These are phyloP conservation scores for Cystofilobasidium macerans DNA, from an alignment of 768 basidiomycete species.

Conservation along the genomic window DNA sequence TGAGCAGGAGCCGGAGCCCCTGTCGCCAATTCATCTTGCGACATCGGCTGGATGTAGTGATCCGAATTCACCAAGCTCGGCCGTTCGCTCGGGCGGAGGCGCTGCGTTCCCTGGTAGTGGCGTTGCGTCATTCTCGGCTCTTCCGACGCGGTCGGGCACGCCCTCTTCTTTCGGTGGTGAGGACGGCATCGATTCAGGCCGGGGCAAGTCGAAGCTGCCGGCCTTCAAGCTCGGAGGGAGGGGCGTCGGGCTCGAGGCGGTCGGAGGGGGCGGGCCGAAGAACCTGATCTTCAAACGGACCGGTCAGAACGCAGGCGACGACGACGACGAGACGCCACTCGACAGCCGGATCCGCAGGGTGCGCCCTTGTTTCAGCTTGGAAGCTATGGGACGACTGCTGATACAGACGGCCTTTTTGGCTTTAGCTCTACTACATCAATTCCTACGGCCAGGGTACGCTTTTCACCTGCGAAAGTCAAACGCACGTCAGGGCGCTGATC, in stretches of 20 bases:
- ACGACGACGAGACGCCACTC: conserved; percentile 16
- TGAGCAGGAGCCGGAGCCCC: background rate
- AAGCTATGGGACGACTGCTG: background rate
- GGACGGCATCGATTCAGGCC: conserved; percentile 43
- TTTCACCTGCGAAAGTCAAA: background rate
- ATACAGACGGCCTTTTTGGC: background rate
- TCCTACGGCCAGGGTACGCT: conserved; percentile 55
- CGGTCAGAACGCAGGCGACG: conserved; percentile 30
- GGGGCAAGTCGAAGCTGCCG: background rate
- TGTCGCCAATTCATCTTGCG: no score
- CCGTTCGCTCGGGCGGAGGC: no score
- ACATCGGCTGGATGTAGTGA: no score
- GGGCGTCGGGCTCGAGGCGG: no score
- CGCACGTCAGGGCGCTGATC: background rate
- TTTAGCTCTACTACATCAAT: conserved; percentile 79
- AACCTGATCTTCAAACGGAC: conserved; percentile 19
- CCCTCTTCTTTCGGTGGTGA: conserved; percentile 18
- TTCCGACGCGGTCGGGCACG: background rate
- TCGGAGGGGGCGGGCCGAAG: background rate
- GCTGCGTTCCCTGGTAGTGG: no score
- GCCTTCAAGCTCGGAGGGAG: background rate
- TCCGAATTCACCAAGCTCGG: no score
- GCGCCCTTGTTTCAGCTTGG: background rate
- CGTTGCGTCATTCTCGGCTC: no score
- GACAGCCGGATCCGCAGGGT: conserved; percentile 15